Evolutionary conservation across 257 asterid species (phyloP), one percentile per base, ranked within the genome.

Genomic region (Primulina tabacum): DNA sequence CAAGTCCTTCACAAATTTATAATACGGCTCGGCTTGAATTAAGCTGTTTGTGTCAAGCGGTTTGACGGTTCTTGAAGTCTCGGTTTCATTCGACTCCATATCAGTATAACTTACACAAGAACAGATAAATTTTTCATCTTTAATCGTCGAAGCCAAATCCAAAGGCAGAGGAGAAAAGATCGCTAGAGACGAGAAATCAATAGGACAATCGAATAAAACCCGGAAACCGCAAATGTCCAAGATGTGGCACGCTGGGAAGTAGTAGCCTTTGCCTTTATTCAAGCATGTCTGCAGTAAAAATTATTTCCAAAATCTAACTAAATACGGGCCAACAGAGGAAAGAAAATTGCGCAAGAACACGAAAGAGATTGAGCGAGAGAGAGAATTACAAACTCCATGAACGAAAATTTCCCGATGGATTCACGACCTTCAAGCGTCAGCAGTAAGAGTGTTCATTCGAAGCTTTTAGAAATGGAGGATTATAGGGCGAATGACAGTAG

Each of bases 211-310:
- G 18, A 92, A 62, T 63, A 92, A 80, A 59, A 92, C 78, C 78
- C 84, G 76, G 58, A 88, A 84, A 62, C 94, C 98, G 18, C 79
- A 75, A 14, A 92, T 71, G 55, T 86, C 86, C 73, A 90, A 65
- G 67, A 90, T 78, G 81, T 85, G 89, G 85, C 91, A 89, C 56
- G 98, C 90, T 10, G 98, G 98, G 81, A 86, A 89, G 73, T 90
- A 76, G 57, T 71, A 88, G 16, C 95, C 96, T 65, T 71, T 79
- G 71, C 97, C 98, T 73, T 85, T 84, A 56, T 88, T 92, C 81
- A 92, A 84, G 81, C 97, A 92, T 38, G 89, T 86, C 97, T 89
- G 91, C 87, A 84, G 65, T 65, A 56, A 60, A 71, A 68, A 67
- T 61, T 18, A 37, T 66, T 14, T 3, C 18, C 5, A 56, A 21